phyloP scores from a whole-genome alignment of 306 rosid species.

The Prunus persica region Prunus_persica_NCBIv2 NC_034015.1:12923001-12923500 shows the following conservation, averaged over 20 bases:
- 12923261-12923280: not conserved
- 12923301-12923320: slow-evolving; percentile 20
- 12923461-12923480: slow-evolving; percentile 88
- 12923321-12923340: slow-evolving; percentile 19
- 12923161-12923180: not conserved
- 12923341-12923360: slow-evolving; percentile 49
- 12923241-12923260: not conserved
- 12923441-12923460: slow-evolving; percentile 74
- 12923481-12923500: slow-evolving; percentile 88
- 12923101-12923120: not conserved
- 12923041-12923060: not conserved
- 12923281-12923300: slow-evolving; percentile 7
- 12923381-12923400: slow-evolving; percentile 51
- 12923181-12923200: not conserved
- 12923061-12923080: not conserved
- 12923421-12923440: slow-evolving; percentile 17
- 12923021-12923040: not conserved
- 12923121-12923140: not conserved
- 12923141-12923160: not conserved
- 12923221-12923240: not conserved
- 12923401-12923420: slow-evolving; percentile 32
- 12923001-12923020: not conserved
- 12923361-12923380: slow-evolving; percentile 10
- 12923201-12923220: not conserved
- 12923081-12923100: not conserved